Base-by-base conservation (phyloP, 768 basidiomycete genomes). In the Phlebiopsis gigantea region DNA sequence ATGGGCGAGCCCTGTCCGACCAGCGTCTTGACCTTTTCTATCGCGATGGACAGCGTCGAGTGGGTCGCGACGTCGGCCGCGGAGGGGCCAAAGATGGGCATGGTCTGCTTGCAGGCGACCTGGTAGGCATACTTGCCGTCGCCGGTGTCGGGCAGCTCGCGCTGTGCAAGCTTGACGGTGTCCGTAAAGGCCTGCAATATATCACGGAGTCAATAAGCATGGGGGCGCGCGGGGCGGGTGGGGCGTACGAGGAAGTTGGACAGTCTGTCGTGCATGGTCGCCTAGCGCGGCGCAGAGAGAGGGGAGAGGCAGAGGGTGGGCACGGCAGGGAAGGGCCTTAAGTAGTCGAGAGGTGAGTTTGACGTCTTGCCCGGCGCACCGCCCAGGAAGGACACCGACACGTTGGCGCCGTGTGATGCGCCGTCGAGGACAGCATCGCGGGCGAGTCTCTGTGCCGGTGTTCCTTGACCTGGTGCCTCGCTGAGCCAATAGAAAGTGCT, bases 111-210 rank as follows among this genome's bases (percentile, higher is more conserved):
- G 14, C 63, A 58, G 42, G 53, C 42, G 8, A 72, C 69, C 61
- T 78, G 68, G 65, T 69, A 74, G 59, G 77, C 75, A 61, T 80
- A 80, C 51, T 72, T 72, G 6, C 77, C 78, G 57, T 76, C 75
- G 4, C 74, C 73, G 4, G 78, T 72, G 31, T 58, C 61, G 6
- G 79, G 79, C 1, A 71, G 65, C 24, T 72, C 63, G 9, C 78
- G 70, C 6, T 62, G 62, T 7, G 72, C 65, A 34, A 78, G 73
- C 57, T 74, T 68, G 25, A 63, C 61, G 9, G 68, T 62, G 56
- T 77, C 76, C 1, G 71, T 69, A 22, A 62, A 59, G 43, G 19
- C 43, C 30, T 31, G 46, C 2, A 6, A 30, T 46, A 10, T 34
- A n/a, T 17, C 12, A 17, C 34, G n/a, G 6, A 48, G 7, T 34